Percentiles rank a stretch among this genome's conserved stretches.
phyloP scores from a whole-genome alignment of 768 basidiomycete genomes.

The Erythrobasidium yunnanense region DNA sequence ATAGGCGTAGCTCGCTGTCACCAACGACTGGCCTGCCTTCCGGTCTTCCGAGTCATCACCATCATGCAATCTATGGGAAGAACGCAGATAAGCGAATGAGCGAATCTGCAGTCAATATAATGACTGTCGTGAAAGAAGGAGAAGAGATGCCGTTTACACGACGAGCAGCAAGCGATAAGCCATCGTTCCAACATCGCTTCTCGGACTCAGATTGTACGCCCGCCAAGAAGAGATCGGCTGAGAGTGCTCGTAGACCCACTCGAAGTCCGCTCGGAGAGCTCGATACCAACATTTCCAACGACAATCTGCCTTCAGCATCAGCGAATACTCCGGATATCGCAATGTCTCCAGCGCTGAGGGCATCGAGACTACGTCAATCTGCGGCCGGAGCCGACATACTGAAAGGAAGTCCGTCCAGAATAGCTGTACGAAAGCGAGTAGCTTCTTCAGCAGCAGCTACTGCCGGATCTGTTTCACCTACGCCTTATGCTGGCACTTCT shows the following conservation, averaged over 20 bases:
- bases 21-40: no score
- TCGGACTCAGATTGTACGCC: constrained; percentile 10
- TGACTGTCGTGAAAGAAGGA: constrained; percentile 14
- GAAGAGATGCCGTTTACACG: neutral
- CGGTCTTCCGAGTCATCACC: no score
- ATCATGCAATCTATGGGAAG: neutral
- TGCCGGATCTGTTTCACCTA: no score
- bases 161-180: constrained; percentile 21
- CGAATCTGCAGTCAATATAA: constrained; percentile 21
- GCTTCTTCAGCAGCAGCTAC: neutral
- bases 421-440: neutral
- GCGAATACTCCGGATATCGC: neutral
- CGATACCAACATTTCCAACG: no score
- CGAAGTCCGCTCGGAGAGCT: no score
- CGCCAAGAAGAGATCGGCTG: neutral
- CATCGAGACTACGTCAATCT: neutral
- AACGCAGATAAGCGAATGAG: constrained; percentile 16
- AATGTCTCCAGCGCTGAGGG: neutral
- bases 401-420: neutral
- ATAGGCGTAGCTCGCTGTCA: no score
- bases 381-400: neutral
- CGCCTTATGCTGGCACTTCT: no score
- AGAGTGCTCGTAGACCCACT: neutral
- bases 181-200: neutral
- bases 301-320: neutral